Base-by-base conservation (phyloP, 805 yeast species). In the Priceomyces castillae region DNA sequence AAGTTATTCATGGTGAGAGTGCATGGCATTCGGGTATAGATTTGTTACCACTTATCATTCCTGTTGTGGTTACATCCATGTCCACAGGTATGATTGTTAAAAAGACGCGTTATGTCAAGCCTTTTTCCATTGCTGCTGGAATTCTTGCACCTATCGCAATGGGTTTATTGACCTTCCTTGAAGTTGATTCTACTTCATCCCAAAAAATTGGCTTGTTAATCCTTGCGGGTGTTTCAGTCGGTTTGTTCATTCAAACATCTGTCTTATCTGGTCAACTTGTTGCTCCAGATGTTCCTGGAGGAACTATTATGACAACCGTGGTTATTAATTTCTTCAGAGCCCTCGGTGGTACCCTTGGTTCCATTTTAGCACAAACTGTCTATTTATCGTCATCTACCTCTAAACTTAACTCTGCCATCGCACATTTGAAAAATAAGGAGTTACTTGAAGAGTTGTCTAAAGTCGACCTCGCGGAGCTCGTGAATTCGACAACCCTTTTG, bases 241-340 rank as follows among this genome's bases (percentile, higher is more conserved):
- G 85, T 2, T 25, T 74, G 12, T 63, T 59, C 41, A 60, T 77
- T 54, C 82, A 78, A 54, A 61, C 78, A 1, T 50, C 68, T 12
- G 59, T 76, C 37, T 52, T 76, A 25, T 56, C 73, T 1, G 65
- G 76, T 1, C 81, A 78, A 51, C 56, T 78, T 7, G 59, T 67
- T 17, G 78, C 80, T 9, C 81, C 84, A 26, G 74, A 77, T 46
- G 56, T 64, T 1, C 69, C 76, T 5, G 83, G 82, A 12, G 69
- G 74, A 2, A 64, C 68, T 5, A 74, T 79, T 37, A 54, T 77
- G 57, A 65, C 77, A 2, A 76, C 81, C 4, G 58, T 80, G 0
- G 62, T 70, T 39, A 43, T 74, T 44, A 66, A 69, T 47, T 76
- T 75, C 52, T 55, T 57, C 12, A 69, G 82, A 49, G 57, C 74